phyloP scores from a whole-genome alignment of 176 grass and related monocot genomes.

The Guadua angustifolia region DNA sequence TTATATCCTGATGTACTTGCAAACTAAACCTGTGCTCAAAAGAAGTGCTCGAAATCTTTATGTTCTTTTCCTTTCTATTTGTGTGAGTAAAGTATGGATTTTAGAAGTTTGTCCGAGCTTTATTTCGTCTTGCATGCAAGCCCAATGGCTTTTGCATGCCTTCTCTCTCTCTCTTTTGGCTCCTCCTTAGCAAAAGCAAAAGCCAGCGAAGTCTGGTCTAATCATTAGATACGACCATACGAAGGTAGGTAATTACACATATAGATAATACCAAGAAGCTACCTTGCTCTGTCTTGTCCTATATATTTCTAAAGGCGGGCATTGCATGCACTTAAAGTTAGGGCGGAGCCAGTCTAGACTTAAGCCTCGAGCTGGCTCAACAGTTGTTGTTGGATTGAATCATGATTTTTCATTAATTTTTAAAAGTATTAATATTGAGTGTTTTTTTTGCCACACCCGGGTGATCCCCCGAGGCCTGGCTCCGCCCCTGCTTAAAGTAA shows the following conservation, averaged over 20 bases:
- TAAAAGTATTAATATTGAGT: too few relatives aligned
- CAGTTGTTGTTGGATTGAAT: too few relatives aligned
- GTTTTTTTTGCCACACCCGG: too few relatives aligned
- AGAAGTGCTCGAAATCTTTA: constrained; percentile 6
- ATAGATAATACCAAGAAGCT: neutral
- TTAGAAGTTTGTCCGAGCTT: neutral
- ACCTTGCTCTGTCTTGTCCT: neutral
- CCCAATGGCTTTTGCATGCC: neutral
- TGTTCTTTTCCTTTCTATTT: constrained; percentile 1
- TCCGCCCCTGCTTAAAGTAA: too few relatives aligned
- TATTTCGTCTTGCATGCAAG: constrained; percentile 8
- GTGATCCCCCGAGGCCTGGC: too few relatives aligned
- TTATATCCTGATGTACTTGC: constrained; percentile 14
- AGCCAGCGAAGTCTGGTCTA: neutral
- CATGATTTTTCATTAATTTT: too few relatives aligned
- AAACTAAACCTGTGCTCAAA: neutral
- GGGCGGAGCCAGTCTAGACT: too few relatives aligned
- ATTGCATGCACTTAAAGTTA: neutral
- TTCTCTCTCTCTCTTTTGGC: neutral
- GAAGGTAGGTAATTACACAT: neutral
- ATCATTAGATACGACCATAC: constrained; percentile 15
- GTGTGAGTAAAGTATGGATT: neutral
- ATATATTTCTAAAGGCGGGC: neutral
- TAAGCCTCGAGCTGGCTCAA: too few relatives aligned
- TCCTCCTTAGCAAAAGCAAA: neutral